These are phyloP conservation scores for Pichia rugopelliculosa DNA, from an alignment of 805 yeast genomes.

Conservation along the genomic window DNA sequence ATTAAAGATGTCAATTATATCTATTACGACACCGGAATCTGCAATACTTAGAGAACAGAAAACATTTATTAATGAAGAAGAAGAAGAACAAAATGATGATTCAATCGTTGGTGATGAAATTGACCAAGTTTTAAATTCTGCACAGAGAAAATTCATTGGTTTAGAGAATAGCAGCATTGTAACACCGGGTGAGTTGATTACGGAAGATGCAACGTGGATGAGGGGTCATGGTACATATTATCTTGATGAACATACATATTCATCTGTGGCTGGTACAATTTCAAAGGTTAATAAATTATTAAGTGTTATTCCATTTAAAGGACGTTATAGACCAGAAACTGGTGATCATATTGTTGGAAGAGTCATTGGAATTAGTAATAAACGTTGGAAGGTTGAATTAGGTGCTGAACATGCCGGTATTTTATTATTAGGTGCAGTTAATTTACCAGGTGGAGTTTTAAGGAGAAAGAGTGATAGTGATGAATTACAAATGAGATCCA, in stretches of 20 bases:
- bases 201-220: conserved; percentile 97
- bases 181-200: conserved; percentile 94
- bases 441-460: conserved; percentile 93
- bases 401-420: conserved; percentile 94
- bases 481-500: conserved; percentile 91
- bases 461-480: conserved; percentile 92
- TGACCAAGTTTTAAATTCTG: conserved; percentile 10
- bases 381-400: conserved; percentile 94
- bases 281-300: conserved; percentile 79
- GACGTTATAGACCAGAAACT: conserved; percentile 86
- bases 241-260: conserved; percentile 64
- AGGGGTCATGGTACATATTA: conserved; percentile 95
- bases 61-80: conserved; percentile 11
- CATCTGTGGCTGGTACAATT: conserved; percentile 90
- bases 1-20: conserved; percentile 21
- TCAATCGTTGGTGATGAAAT: conserved; percentile 19
- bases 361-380: conserved; percentile 87
- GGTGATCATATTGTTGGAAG: conserved; percentile 96
- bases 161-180: conserved; percentile 38
- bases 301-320: conserved; percentile 78
- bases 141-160: conserved; percentile 5
- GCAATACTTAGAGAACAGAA: neutral
- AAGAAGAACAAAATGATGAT: conserved; percentile 10
- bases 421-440: conserved; percentile 88
- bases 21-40: conserved; percentile 20